These are phyloP conservation scores for Gentiana straminea DNA, from an alignment of 257 asterid species.

Conservation along the genomic window DNA sequence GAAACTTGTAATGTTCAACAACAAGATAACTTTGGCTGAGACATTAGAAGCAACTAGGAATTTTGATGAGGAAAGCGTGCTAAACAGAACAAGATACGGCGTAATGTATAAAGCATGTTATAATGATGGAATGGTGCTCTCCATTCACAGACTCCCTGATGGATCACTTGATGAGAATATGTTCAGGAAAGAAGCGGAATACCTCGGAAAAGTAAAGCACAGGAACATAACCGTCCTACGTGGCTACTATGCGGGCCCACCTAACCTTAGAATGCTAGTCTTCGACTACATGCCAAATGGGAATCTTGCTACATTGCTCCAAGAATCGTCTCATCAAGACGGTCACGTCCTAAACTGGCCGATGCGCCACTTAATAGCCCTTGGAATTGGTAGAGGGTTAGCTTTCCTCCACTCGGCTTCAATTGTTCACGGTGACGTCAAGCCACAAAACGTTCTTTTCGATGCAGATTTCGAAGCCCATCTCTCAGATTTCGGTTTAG, in stretches of 20 bases:
- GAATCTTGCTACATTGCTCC: conserved; percentile 52
- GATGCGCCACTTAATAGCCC: conserved; percentile 67
- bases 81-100: conserved; percentile 45
- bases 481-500: conserved; percentile 54
- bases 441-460: conserved; percentile 57
- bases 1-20: conserved; percentile 59
- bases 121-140: conserved; percentile 66
- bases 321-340: conserved; percentile 72
- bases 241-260: conserved; percentile 57
- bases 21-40: conserved; percentile 56
- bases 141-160: conserved; percentile 41
- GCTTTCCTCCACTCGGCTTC: conserved; percentile 49
- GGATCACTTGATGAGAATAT: conserved; percentile 35
- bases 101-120: conserved; percentile 60
- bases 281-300: conserved; percentile 82
- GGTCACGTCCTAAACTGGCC: conserved; percentile 78
- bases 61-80: conserved; percentile 63
- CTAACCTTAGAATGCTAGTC: conserved; percentile 47
- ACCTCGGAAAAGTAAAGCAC: conserved; percentile 55
- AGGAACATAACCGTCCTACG: conserved; percentile 66
- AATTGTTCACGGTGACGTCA: conserved; percentile 55
- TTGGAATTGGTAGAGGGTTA: conserved; percentile 57
- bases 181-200: conserved; percentile 61
- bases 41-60: conserved; percentile 61
- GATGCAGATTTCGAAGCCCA: conserved; percentile 82